Conservation (phyloP, 2,329 filamentous ascomycete genomes). For the Colletotrichum sp. region DNA sequence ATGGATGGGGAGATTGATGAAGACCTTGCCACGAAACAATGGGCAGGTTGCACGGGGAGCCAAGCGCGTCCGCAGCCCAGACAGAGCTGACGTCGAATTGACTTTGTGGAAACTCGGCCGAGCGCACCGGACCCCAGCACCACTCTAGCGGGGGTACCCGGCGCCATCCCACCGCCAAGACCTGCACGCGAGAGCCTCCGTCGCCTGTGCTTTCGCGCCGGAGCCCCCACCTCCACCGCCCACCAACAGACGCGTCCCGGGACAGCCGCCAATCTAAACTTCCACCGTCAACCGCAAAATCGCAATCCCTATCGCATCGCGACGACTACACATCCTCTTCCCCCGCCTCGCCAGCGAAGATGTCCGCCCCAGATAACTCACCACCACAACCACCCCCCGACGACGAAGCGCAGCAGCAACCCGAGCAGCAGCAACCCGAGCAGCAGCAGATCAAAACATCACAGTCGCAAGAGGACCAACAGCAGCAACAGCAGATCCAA, state of each 20-base stretch:
- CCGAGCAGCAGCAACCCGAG: not conserved
- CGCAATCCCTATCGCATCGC: not conserved
- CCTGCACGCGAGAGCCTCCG: not conserved
- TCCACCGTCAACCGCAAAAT: not conserved
- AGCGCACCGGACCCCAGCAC: not conserved
- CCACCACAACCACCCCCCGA: not conserved
- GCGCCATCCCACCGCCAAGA: not conserved
- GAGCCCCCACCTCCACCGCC: not conserved
- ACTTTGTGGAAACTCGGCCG: not conserved
- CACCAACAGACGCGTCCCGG: not conserved
- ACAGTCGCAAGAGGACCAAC: not conserved
- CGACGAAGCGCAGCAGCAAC: too few species aligned
- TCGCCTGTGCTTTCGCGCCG: not conserved
- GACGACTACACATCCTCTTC: not conserved
- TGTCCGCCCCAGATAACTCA: not conserved
- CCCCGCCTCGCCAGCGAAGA: not conserved
- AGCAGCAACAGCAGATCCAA: not conserved
- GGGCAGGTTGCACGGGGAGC: not conserved
- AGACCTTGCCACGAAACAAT: not conserved
- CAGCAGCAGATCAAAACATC: not conserved
- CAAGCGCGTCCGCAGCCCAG: not conserved
- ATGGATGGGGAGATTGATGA: not conserved
- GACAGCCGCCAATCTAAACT: not conserved
- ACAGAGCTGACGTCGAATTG: not conserved
- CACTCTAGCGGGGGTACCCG: not conserved